Conservation (phyloP, 805 yeast genomes). For the Metschnikowia amazonensis region DNA sequence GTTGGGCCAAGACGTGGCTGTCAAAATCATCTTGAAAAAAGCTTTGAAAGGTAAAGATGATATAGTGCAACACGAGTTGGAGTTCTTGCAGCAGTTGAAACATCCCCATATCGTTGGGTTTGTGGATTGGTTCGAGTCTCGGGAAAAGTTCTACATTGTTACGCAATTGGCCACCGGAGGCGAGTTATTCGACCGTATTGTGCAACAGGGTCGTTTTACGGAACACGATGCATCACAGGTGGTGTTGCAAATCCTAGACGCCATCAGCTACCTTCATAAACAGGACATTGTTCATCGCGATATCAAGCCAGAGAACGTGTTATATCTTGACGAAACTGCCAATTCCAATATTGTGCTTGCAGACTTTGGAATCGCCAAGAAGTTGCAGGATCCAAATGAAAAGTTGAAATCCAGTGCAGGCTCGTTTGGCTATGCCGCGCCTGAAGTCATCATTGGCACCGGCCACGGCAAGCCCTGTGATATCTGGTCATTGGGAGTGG, state of each 20-base stretch:
- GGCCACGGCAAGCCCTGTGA: slow-evolving; percentile 97
- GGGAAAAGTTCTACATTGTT: slow-evolving; percentile 87
- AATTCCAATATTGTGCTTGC: slow-evolving; percentile 80
- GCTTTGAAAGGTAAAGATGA: slow-evolving; percentile 76
- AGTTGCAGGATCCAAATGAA: slow-evolving; percentile 56
- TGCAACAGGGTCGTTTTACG: slow-evolving; percentile 76
- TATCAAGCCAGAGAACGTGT: slow-evolving; percentile 88
- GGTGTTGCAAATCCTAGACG: slow-evolving; percentile 69
- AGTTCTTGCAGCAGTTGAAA: slow-evolving; percentile 58
- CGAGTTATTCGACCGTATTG: slow-evolving; percentile 84
- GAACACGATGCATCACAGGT: slow-evolving; percentile 83
- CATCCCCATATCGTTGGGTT: slow-evolving; percentile 90
- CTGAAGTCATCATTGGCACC: slow-evolving; percentile 74
- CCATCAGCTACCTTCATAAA: slow-evolving; percentile 73
- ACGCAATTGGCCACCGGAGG: slow-evolving; percentile 97
- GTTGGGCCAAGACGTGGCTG: slow-evolving; percentile 71
- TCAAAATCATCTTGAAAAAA: slow-evolving; percentile 83
- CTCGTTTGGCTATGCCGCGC: slow-evolving; percentile 95
- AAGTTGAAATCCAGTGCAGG: slow-evolving; percentile 75
- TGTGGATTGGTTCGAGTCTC: slow-evolving; percentile 89
- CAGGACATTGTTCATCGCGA: slow-evolving; percentile 87
- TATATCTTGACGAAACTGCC: slow-evolving; percentile 54
- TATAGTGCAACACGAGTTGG: slow-evolving; percentile 74
- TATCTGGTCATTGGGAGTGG: slow-evolving; percentile 93
- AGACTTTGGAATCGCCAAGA: slow-evolving; percentile 93